phyloP scores from a whole-genome alignment of 1,139 yeast genomes.

The Kurtzmaniella quercitrusa region DNA sequence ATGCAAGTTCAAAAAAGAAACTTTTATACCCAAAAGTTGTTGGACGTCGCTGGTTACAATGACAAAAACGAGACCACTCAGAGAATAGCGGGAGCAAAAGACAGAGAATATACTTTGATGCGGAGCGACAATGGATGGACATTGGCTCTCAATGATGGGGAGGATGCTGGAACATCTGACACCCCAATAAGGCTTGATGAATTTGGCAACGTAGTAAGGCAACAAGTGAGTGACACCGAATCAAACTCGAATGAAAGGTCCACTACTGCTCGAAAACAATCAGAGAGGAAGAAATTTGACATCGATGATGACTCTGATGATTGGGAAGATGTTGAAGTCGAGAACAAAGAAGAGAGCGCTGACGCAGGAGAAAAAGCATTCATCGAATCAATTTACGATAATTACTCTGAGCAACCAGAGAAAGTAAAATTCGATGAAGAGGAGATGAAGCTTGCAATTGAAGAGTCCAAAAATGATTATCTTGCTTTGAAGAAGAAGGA shows the following conservation, averaged over 20 bases:
- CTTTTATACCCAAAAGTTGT: conserved; percentile 78
- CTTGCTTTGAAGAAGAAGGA: conserved; percentile 13
- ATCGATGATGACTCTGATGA: conserved; percentile 40
- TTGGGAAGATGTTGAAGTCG: conserved; percentile 59
- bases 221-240: background rate
- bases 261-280: conserved; percentile 4
- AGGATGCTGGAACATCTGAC: conserved; percentile 30
- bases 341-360: conserved; percentile 25
- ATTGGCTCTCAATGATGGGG: conserved; percentile 51
- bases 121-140: conserved; percentile 88
- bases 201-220: conserved; percentile 16
- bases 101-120: conserved; percentile 69
- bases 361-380: conserved; percentile 26
- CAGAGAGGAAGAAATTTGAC: conserved; percentile 8
- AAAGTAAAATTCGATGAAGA: conserved; percentile 20
- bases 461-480: conserved; percentile 40
- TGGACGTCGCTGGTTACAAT: conserved; percentile 83
- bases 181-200: conserved; percentile 46
- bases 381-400: conserved; percentile 35
- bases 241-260: conserved; percentile 4
- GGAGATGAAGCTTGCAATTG: conserved; percentile 45
- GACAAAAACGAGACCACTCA: conserved; percentile 45
- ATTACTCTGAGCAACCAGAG: conserved; percentile 16
- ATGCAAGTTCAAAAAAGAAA: conserved; percentile 90
- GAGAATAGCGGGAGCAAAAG: conserved; percentile 84